Conservation (phyloP, 2,329 filamentous ascomycete genomes). For the Huntiella decipiens region DNA sequence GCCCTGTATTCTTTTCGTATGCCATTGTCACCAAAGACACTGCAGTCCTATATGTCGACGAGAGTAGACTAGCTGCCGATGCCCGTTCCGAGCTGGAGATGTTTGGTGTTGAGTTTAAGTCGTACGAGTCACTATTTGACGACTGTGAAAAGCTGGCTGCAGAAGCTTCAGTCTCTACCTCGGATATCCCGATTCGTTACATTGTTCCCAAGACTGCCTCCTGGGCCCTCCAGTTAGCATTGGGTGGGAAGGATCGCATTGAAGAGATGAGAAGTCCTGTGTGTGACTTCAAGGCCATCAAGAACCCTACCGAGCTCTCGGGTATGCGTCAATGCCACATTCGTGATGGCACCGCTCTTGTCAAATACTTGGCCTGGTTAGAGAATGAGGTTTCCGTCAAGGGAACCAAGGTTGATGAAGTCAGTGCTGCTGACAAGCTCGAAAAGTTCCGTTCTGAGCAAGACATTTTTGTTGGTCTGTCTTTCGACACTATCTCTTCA, state of each 20-base stretch:
- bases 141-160: slow-evolving; percentile 50
- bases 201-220: slow-evolving; percentile 76
- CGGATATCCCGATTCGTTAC: slow-evolving; percentile 39
- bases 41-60: slow-evolving; percentile 70
- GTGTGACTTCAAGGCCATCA: slow-evolving; percentile 79
- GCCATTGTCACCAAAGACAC: slow-evolving; percentile 62
- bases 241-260: slow-evolving; percentile 70
- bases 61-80: slow-evolving; percentile 52
- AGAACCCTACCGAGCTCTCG: slow-evolving; percentile 73
- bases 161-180: slow-evolving; percentile 18
- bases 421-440: slow-evolving; percentile 78
- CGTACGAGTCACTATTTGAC: slow-evolving; percentile 64
- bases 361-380: slow-evolving; percentile 90
- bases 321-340: slow-evolving; percentile 92
- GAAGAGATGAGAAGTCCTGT: slow-evolving; percentile 79
- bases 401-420: slow-evolving; percentile 62
- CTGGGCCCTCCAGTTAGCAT: slow-evolving; percentile 73
- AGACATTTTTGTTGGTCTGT: slow-evolving; percentile 68
- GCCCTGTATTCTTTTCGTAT: slow-evolving; percentile 97
- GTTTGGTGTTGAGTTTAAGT: slow-evolving; percentile 53
- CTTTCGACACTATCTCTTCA: slow-evolving; percentile 90
- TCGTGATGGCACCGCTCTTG: slow-evolving; percentile 77
- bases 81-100: slow-evolving; percentile 50
- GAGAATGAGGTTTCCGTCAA: slow-evolving; percentile 69
- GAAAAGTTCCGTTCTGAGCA: slow-evolving; percentile 52